A percentile compares a stretch with the other conserved stretches of the same genome.
phyloP scores from a whole-genome alignment of 495 filamentous ascomycete genomes.

The Symbiotaphrina buchneri region DNA sequence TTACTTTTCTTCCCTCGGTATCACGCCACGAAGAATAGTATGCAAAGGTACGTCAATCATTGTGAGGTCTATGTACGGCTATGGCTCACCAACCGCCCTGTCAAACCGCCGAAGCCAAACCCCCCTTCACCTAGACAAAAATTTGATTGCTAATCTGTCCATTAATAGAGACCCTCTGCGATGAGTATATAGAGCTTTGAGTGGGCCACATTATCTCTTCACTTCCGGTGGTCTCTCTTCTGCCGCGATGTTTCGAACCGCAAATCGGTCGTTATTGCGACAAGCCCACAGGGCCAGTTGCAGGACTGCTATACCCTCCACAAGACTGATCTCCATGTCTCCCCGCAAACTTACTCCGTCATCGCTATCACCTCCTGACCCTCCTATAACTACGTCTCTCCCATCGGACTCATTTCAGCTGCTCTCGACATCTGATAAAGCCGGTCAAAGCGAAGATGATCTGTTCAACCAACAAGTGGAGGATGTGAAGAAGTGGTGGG shows the following conservation, averaged over 20 bases:
- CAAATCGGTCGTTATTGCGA: slow-evolving; percentile 9
- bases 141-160: too few relatives aligned
- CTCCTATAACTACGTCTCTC: slow-evolving; percentile 30
- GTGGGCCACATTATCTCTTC: neutral
- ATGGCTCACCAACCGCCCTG: too few relatives aligned
- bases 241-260: slow-evolving; percentile 3
- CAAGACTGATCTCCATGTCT: slow-evolving; percentile 10
- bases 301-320: slow-evolving; percentile 2
- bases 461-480: slow-evolving; percentile 59
- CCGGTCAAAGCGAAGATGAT: slow-evolving; percentile 56
- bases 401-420: slow-evolving; percentile 62
- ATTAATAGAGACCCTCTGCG: too few relatives aligned
- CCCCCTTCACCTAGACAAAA: too few relatives aligned
- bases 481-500: slow-evolving; percentile 78
- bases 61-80: too few relatives aligned
- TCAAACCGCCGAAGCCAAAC: too few relatives aligned
- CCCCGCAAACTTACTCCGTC: slow-evolving; percentile 2
- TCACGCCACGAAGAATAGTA: too few relatives aligned
- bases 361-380: slow-evolving; percentile 16
- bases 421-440: slow-evolving; percentile 45
- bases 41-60: too few relatives aligned
- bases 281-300: neutral
- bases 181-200: neutral
- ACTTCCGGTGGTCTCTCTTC: too few relatives aligned
- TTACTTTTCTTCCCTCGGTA: too few relatives aligned